phyloP scores from a whole-genome alignment of 805 yeast genomes.

The Wickerhamiella galacta region DNA sequence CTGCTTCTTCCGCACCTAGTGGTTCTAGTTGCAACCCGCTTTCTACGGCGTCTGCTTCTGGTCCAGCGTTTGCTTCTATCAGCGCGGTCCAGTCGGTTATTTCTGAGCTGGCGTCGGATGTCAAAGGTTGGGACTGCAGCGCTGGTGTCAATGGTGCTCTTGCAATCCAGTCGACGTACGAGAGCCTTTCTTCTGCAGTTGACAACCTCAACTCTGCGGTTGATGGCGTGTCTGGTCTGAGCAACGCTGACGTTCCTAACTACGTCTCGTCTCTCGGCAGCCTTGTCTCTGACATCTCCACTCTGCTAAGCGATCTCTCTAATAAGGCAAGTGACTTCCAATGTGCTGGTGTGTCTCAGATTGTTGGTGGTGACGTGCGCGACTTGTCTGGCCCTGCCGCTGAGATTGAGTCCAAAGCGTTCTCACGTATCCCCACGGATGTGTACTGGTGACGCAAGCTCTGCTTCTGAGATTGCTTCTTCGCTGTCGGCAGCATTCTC shows the following conservation, averaged over 20 bases:
- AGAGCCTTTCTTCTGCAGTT: conserved; percentile 8
- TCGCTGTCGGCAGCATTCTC: too few relatives aligned
- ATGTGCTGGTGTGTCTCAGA: conserved; percentile 10
- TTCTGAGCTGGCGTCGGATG: too few relatives aligned
- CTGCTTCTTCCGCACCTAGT: too few relatives aligned
- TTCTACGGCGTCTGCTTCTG: too few relatives aligned
- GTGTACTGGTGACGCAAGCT: too few relatives aligned
- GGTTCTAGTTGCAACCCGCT: too few relatives aligned
- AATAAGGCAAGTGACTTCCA: conserved; percentile 12
- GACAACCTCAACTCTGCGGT: conserved; percentile 3
- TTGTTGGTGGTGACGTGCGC: conserved; percentile 12
- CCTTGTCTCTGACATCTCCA: conserved; percentile 6
- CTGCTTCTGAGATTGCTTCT: too few relatives aligned
- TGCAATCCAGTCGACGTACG: conserved; percentile 11
- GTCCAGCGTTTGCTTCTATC: too few relatives aligned
- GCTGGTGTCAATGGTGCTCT: conserved; percentile 14
- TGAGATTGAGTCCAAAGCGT: conserved; percentile 6
- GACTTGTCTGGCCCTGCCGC: conserved; percentile 8
- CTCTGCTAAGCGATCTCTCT: conserved; percentile 9
- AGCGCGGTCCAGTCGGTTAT: too few relatives aligned
- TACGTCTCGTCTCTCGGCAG: neutral
- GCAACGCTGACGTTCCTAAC: too few relatives aligned
- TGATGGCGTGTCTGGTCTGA: conserved; percentile 4
- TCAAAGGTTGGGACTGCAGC: conserved; percentile 6
- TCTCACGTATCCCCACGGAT: too few relatives aligned